A percentile compares a stretch with the other conserved stretches of the same genome.
Conservation (phyloP, 805 yeast genomes). For the Alloascoidea africana region DNA sequence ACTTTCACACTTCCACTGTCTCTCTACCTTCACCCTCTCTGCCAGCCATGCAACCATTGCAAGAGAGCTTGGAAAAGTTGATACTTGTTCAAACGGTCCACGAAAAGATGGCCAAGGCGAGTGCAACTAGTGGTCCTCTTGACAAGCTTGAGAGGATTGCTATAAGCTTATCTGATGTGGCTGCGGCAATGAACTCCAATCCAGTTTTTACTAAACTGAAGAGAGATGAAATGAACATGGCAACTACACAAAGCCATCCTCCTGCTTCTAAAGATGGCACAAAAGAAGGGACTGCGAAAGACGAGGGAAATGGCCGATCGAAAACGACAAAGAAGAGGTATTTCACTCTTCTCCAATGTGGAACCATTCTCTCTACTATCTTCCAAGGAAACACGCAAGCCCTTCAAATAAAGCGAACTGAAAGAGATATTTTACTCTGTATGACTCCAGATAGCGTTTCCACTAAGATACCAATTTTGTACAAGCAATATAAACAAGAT, state of each 20-base stretch:
- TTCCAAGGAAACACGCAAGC: background rate
- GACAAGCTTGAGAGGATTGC: background rate
- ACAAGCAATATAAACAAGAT: background rate
- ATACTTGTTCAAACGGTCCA: background rate
- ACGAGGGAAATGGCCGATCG: too few species aligned
- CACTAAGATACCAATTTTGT: background rate
- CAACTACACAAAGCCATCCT: background rate
- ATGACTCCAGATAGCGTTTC: background rate
- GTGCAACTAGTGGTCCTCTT: too few species aligned
- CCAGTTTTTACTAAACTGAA: background rate
- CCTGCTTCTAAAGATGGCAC: background rate
- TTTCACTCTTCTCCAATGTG: slow-evolving; percentile 1
- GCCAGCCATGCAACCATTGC: too few species aligned
- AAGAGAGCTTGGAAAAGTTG: too few species aligned
- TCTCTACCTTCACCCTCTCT: too few species aligned
- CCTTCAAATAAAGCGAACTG: background rate
- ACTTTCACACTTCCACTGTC: too few species aligned
- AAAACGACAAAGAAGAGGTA: background rate
- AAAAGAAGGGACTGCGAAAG: too few species aligned
- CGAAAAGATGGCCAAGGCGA: too few species aligned
- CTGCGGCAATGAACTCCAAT: background rate
- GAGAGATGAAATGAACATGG: background rate
- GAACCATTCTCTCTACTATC: background rate
- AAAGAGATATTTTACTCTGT: background rate
- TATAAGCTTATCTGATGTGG: background rate